Evolutionary conservation across 2,329 filamentous ascomycete genomes (phyloP).

Genomic region (Dryadomyces sulphureus): DNA sequence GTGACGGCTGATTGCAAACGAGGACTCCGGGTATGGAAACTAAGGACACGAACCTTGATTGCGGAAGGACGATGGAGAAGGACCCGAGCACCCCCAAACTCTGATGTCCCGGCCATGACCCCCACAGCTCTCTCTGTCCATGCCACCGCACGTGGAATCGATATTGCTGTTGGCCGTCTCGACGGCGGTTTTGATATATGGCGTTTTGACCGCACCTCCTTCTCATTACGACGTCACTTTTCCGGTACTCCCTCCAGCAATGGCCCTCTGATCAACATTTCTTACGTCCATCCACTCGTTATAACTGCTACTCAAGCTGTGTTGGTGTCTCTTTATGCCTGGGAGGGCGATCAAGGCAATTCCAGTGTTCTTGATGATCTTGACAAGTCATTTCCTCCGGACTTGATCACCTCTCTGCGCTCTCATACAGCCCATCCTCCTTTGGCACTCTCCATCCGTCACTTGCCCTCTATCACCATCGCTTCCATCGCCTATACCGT

Average conservation of each 20-base stretch:
- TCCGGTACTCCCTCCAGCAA: slow-evolving; percentile 46
- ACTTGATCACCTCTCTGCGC: slow-evolving; percentile 60
- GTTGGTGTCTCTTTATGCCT: slow-evolving; percentile 61
- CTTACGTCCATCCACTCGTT: slow-evolving; percentile 60
- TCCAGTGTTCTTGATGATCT: not conserved
- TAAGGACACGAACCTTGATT: slow-evolving; percentile 47
- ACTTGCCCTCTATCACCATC: slow-evolving; percentile 46
- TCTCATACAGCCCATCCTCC: slow-evolving; percentile 69
- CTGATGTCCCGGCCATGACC: slow-evolving; percentile 7
- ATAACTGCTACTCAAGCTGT: slow-evolving; percentile 65
- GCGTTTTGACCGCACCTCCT: slow-evolving; percentile 31
- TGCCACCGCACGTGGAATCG: slow-evolving; percentile 30
- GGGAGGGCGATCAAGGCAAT: not conserved
- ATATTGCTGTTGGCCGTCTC: slow-evolving; percentile 53
- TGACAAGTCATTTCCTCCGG: slow-evolving; percentile 24
- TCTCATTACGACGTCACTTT: slow-evolving; percentile 34
- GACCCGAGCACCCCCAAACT: slow-evolving; percentile 7
- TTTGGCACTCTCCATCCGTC: slow-evolving; percentile 69
- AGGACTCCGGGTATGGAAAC: slow-evolving; percentile 67
- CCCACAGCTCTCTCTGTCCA: slow-evolving; percentile 57
- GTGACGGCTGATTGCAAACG: slow-evolving; percentile 56
- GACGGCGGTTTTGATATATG: slow-evolving; percentile 62
- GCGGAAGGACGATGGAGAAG: slow-evolving; percentile 27
- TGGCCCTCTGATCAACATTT: slow-evolving; percentile 53
- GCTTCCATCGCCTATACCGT: slow-evolving; percentile 80